Conservation (phyloP, 2,329 filamentous ascomycete genomes). For the Sordariomycetes sp. region DNA sequence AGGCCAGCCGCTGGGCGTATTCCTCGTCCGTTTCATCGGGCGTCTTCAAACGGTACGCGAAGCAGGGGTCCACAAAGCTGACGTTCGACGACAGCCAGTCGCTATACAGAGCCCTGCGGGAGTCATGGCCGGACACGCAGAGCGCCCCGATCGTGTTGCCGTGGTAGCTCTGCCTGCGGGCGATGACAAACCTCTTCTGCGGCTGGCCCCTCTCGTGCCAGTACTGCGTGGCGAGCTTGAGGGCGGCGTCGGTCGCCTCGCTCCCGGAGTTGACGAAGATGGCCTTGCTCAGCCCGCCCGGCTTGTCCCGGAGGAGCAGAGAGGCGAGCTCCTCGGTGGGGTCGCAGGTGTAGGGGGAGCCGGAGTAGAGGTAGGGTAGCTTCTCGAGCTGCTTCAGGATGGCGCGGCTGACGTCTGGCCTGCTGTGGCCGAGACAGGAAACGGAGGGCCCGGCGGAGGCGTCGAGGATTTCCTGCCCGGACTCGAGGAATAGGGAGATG, state of each 20-base stretch:
- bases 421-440: constrained; percentile 58
- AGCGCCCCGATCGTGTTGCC: constrained; percentile 51
- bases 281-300: constrained; percentile 22
- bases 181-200: constrained; percentile 25
- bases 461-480: constrained; percentile 53
- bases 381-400: constrained; percentile 47
- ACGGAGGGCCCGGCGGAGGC: constrained; percentile 66
- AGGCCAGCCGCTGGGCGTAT: constrained; percentile 50
- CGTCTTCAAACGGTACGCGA: constrained; percentile 47
- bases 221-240: constrained; percentile 39
- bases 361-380: constrained; percentile 32
- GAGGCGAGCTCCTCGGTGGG: constrained; percentile 27
- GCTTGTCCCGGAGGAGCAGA: constrained; percentile 24
- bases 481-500: constrained; percentile 12
- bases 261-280: constrained; percentile 35
- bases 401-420: constrained; percentile 47
- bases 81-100: constrained; percentile 42
- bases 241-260: constrained; percentile 32
- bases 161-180: constrained; percentile 32
- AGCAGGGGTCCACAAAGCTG: constrained; percentile 55
- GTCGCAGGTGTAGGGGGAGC: constrained; percentile 31
- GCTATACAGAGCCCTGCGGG: constrained; percentile 50
- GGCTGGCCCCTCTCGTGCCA: constrained; percentile 26
- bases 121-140: constrained; percentile 49
- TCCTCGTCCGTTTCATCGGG: constrained; percentile 40